Evolutionary conservation across 176 grass and related monocot species (phyloP), one percentile per base, ranked within the genome.

Genomic region (Triticum monococcum): DNA sequence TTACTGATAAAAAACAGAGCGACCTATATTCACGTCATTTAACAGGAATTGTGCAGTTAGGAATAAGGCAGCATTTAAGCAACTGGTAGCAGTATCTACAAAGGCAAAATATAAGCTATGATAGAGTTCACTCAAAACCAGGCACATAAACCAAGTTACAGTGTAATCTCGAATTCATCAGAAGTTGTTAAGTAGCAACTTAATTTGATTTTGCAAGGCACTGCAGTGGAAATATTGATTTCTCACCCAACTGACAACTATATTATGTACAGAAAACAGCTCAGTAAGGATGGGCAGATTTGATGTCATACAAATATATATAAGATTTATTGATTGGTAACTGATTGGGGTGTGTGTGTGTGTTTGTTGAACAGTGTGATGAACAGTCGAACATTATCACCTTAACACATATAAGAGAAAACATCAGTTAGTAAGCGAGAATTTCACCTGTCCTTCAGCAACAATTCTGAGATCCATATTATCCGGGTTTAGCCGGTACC

Each of bases 401-500:
- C 68, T 68, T 23, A 78, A 41, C 40, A 41, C 40, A 41, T 38
- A 38, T 41, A 41, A 41, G 40, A 41, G 40, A 41, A 41, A 41
- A 16, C 45, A 46, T 13, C 45, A 46, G 45, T 46, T 46, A 46
- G 45, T 46, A 46, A 46, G 45, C 13, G 45, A 46, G 45, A 46
- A 46, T 46, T 4, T 46, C 45, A 46, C 89, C 65, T 83, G 74
- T 13, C 80, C 85, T 38, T 78, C 82, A 66, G 16, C 77, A 72
- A 61, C 71, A 32, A 70, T 52, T 82, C 95, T 93, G 35, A 82
- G 43, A 46, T 84, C 89, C 81, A 97, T 87, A 89, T 90, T 95
- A 63, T 93, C 93, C 68, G 79, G 88, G 72, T 95, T 94, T 24
- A 92, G 84, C 26, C 86, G 64, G 68, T 83, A 91, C 72, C 75